Percentiles rank a stretch among this genome's conserved stretches.
phyloP scores from a whole-genome alignment of 371 early-diverging fungal genomes.

The Dinochytrium kinnereticum region DNA sequence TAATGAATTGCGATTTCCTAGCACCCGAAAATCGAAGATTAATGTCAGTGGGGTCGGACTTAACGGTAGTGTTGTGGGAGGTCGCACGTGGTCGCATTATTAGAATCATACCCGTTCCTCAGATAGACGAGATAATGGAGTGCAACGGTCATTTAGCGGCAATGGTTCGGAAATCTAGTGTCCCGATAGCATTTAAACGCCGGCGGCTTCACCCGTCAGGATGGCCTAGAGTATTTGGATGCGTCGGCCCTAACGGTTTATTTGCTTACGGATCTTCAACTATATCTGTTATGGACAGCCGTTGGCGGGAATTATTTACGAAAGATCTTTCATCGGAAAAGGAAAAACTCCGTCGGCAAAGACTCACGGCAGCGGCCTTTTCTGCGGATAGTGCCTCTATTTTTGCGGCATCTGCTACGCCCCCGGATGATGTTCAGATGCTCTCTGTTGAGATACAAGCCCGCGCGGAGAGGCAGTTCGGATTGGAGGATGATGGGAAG shows the following conservation, averaged over 20 bases:
- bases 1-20: conserved; percentile 29
- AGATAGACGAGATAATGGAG: conserved; percentile 10
- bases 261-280: conserved; percentile 31
- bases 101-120: conserved; percentile 18
- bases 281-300: conserved; percentile 24
- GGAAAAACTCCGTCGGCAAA: conserved; percentile 26
- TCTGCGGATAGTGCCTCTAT: conserved; percentile 16
- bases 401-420: conserved; percentile 26
- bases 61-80: conserved; percentile 34
- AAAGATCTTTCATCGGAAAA: conserved; percentile 22
- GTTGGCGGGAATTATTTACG: conserved; percentile 27
- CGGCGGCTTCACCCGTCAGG: conserved; percentile 20
- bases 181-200: not conserved
- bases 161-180: not conserved
- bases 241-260: conserved; percentile 23
- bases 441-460: conserved; percentile 26
- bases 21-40: conserved; percentile 31
- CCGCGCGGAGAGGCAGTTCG: conserved; percentile 6
- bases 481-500: not conserved
- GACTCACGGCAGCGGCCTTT: conserved; percentile 29
- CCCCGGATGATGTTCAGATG: conserved; percentile 37
- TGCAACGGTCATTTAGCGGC: not conserved
- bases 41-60: conserved; percentile 29
- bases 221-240: conserved; percentile 23
- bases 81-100: conserved; percentile 35